These are phyloP conservation scores for Aspergillus puulaauensis DNA, from an alignment of 2,329 filamentous ascomycete species.

Conservation along the genomic window DNA sequence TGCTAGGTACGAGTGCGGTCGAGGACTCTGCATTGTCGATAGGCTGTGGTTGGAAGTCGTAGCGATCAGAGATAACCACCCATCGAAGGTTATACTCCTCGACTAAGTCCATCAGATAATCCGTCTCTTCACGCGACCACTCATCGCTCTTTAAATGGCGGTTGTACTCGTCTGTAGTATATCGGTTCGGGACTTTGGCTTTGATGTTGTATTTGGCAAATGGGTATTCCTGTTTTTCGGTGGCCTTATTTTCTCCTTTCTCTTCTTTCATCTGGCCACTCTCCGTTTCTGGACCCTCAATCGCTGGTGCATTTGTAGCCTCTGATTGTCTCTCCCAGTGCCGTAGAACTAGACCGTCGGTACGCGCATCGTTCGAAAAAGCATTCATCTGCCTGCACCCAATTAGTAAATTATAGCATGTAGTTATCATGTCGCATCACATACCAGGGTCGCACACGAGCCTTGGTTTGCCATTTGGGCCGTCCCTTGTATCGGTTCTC, in stretches of 20 bases:
- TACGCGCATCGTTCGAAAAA: conserved; percentile 76
- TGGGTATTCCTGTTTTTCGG: conserved; percentile 48
- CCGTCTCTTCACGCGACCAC: conserved; percentile 92
- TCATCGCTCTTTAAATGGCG: conserved; percentile 69
- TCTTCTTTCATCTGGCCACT: conserved; percentile 40
- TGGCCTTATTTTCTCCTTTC: conserved; percentile 30
- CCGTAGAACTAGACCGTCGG: conserved; percentile 67
- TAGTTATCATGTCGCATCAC: conserved; percentile 20
- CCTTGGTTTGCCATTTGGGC: conserved; percentile 48
- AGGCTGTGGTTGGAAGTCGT: conserved; percentile 60
- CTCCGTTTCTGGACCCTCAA: conserved; percentile 40
- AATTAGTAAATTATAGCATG: background rate
- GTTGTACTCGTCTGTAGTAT: conserved; percentile 84
- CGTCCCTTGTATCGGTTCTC: conserved; percentile 54
- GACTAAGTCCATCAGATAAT: conserved; percentile 77
- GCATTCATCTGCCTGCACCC: conserved; percentile 63
- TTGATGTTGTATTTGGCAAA: conserved; percentile 90
- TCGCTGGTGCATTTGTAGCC: conserved; percentile 35
- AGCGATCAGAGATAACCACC: conserved; percentile 89
- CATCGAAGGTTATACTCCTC: conserved; percentile 83
- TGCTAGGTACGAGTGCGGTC: conserved; percentile 37
- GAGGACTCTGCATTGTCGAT: conserved; percentile 25
- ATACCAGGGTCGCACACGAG: conserved; percentile 45
- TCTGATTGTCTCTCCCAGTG: conserved; percentile 76
- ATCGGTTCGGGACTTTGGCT: conserved; percentile 69